Evolutionary conservation across 2,329 filamentous ascomycete species (phyloP), one percentile per base, ranked within the genome.

Genomic region (Colletotrichum truncatum): DNA sequence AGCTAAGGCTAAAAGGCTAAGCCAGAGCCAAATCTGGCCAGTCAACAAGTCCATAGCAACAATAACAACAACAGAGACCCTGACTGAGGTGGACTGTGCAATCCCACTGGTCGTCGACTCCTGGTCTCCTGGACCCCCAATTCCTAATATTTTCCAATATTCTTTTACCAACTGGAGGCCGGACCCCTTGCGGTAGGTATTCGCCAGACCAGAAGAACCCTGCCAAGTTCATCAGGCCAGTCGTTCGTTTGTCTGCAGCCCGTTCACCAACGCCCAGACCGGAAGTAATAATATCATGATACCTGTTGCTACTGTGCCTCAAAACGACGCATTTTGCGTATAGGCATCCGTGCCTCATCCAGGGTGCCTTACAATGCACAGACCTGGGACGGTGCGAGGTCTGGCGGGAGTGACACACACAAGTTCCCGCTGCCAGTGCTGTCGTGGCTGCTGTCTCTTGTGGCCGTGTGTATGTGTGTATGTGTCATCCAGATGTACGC

Each of bases 1-100:
- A 18, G 25, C 45, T 26, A 30, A 48, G n/a, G 39, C 34, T 21
- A 45, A 14, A 45, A 7, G 18, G 25, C 26, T 30, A 28, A 38
- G 41, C 54, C 54, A 46, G 48, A 64, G 60, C 55, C 38, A 60
- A 53, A 36, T n/a, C n/a, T n/a, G n/a, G n/a, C 55, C 46, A n/a
- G 41, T 26, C 51, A 41, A 34, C 51, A 60, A n/a, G 38, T 32
- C 54, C 45, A 59, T n/a, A n/a, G n/a, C 61, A 14, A 25, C 16
- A 60, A 46, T 56, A 46, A 32, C 21, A 48, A 30, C n/a, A n/a
- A n/a, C n/a, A n/a, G n/a, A 45, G 39, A 49, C 56, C 48, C 46
- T 54, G 48, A 61, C 55, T 32, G 18, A 18, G 32, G 28, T 21
- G 39, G 48, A 54, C 48, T 34, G 54, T 38, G 46, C 54, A 51